Evolutionary conservation across 768 basidiomycete species (phyloP).

Genomic region (Nevesoporus exiguus): DNA sequence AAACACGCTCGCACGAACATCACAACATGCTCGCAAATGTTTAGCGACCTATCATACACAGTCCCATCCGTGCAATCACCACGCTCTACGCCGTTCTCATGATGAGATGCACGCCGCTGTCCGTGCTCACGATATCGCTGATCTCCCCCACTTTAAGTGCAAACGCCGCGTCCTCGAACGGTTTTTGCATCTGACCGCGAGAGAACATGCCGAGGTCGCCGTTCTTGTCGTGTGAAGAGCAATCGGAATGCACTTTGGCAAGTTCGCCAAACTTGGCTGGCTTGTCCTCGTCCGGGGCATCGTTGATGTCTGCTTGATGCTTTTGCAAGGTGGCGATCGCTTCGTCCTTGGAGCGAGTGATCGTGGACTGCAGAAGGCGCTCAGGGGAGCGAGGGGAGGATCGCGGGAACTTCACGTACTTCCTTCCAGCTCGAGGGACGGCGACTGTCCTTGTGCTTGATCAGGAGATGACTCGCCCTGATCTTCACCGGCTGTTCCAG

Average conservation of each 20-base stretch:
- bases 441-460: slow-evolving; percentile 84
- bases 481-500: slow-evolving; percentile 55
- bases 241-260: slow-evolving; percentile 79
- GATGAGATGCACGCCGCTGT: slow-evolving; percentile 94
- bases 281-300: slow-evolving; percentile 38
- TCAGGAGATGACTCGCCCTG: slow-evolving; percentile 90
- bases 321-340: slow-evolving; percentile 75
- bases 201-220: slow-evolving; percentile 91
- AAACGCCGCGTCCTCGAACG: slow-evolving; percentile 89
- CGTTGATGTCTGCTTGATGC: slow-evolving; percentile 60
- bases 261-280: slow-evolving; percentile 69
- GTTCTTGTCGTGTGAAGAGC: slow-evolving; percentile 73
- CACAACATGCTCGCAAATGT: background rate
- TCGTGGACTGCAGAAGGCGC: slow-evolving; percentile 44
- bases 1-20: background rate
- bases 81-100: slow-evolving; percentile 67
- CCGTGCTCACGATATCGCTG: slow-evolving; percentile 80
- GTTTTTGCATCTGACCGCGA: slow-evolving; percentile 91
- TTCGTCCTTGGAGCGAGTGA: slow-evolving; percentile 85
- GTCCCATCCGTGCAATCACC: slow-evolving; percentile 22
- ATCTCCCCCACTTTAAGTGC: slow-evolving; percentile 69
- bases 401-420: slow-evolving; percentile 39
- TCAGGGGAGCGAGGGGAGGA: background rate
- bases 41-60: background rate
- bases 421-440: slow-evolving; percentile 84